Percentiles rank a stretch among this genome's conserved stretches.
Conservation (phyloP, 2,329 filamentous ascomycete species). For the Thelonectria rubi region DNA sequence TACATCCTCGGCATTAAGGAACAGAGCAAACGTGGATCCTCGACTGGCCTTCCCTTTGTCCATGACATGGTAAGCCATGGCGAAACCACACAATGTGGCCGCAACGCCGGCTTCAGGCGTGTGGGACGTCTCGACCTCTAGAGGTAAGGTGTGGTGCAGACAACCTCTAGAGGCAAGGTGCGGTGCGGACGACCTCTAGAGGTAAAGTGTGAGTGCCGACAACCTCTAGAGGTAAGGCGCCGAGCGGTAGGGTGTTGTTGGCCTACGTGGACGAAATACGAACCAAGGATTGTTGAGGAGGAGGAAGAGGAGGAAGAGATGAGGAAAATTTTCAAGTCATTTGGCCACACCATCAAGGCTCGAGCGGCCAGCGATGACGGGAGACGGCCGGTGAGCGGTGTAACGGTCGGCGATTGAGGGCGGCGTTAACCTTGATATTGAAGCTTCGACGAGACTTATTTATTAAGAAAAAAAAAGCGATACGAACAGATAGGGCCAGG, state of each 20-base stretch:
- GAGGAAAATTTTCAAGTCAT: slow-evolving; percentile 29
- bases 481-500: slow-evolving; percentile 28
- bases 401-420: not conserved
- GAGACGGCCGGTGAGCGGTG: too few species aligned
- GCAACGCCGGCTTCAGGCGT: slow-evolving; percentile 40
- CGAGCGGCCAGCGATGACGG: not conserved
- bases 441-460: not conserved
- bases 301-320: slow-evolving; percentile 5
- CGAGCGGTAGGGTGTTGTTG: slow-evolving; percentile 35
- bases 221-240: slow-evolving; percentile 41
- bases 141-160: slow-evolving; percentile 41
- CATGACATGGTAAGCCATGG: slow-evolving; percentile 39
- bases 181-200: slow-evolving; percentile 42
- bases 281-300: slow-evolving; percentile 41
- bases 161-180: slow-evolving; percentile 42
- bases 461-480: slow-evolving; percentile 27
- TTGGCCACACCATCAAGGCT: slow-evolving; percentile 19
- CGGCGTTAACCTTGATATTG: not conserved
- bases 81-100: slow-evolving; percentile 34
- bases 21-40: slow-evolving; percentile 42
- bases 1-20: slow-evolving; percentile 44
- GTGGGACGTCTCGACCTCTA: slow-evolving; percentile 42
- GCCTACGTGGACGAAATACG: slow-evolving; percentile 41
- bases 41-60: slow-evolving; percentile 43
- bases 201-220: slow-evolving; percentile 34